These are phyloP conservation scores for Zanthoxylum bungeanum DNA, from an alignment of 345 rosid genomes.

Conservation along the genomic window DNA sequence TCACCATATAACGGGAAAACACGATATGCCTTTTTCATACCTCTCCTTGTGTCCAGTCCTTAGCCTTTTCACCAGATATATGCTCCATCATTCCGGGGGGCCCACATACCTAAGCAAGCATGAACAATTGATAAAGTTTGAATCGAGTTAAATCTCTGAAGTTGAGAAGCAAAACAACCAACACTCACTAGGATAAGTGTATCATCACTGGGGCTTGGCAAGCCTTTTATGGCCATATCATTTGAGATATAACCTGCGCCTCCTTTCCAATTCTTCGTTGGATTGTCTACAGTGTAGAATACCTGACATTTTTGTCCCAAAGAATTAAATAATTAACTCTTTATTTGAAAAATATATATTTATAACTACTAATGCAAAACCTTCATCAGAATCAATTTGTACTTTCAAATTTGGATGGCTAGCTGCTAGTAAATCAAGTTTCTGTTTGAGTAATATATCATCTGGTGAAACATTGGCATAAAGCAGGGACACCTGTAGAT, in stretches of 20 bases:
- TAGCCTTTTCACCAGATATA: no score
- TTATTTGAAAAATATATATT: not conserved
- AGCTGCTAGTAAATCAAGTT: constrained; percentile 78
- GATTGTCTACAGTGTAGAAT: constrained; percentile 85
- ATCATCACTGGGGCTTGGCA: constrained; percentile 81
- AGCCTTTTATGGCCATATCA: constrained; percentile 74
- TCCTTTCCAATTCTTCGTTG: constrained; percentile 88
- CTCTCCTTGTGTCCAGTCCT: constrained; percentile 91
- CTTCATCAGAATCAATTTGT: constrained; percentile 4
- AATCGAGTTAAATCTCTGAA: not conserved
- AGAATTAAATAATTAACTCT: not conserved
- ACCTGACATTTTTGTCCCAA: constrained; percentile 39
- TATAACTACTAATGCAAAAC: not conserved
- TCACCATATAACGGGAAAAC: not conserved
- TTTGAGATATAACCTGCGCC: constrained; percentile 81
- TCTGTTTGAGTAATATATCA: constrained; percentile 87
- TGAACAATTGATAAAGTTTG: not conserved
- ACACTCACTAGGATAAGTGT: constrained; percentile 75
- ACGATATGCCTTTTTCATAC: constrained; percentile 30
- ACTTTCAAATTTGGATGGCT: constrained; percentile 90
- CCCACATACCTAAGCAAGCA: constrained; percentile 71
- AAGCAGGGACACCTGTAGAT: constrained; percentile 64
- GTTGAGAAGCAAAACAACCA: constrained; percentile 9
- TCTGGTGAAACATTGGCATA: constrained; percentile 94
- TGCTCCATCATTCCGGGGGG: no score